Evolutionary conservation across 805 yeast species (phyloP).

Genomic region (Pichia californica): DNA sequence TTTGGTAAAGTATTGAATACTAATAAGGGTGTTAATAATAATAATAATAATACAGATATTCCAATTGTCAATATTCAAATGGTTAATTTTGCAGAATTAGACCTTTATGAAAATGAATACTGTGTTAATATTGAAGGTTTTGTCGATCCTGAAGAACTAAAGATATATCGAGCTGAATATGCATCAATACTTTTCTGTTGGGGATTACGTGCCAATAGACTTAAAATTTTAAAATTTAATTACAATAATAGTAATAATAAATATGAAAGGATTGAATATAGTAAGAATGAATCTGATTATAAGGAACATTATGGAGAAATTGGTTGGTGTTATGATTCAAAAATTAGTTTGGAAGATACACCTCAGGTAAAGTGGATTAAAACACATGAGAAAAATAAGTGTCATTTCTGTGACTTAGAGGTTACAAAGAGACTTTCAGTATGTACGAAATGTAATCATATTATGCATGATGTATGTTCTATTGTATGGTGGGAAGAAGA

Average conservation of each 20-base stretch:
- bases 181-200: constrained; percentile 72
- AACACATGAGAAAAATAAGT: constrained; percentile 32
- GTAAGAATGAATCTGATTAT: constrained; percentile 6
- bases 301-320: constrained; percentile 23
- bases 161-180: constrained; percentile 55
- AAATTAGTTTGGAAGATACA: not conserved
- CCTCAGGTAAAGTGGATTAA: constrained; percentile 12
- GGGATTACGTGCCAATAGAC: constrained; percentile 77
- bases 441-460: constrained; percentile 73
- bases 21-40: not conserved
- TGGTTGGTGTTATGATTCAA: constrained; percentile 22
- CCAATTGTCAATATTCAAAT: constrained; percentile 40
- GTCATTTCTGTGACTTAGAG: constrained; percentile 60
- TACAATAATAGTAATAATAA: constrained; percentile 18
- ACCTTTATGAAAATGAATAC: constrained; percentile 38
- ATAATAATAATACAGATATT: not conserved
- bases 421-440: constrained; percentile 55
- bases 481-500: constrained; percentile 64
- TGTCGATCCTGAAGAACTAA: constrained; percentile 32
- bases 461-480: constrained; percentile 75
- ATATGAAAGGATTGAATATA: not conserved
- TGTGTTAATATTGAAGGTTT: constrained; percentile 36
- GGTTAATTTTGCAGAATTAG: constrained; percentile 38
- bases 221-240: constrained; percentile 71
- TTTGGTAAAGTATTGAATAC: constrained; percentile 16